phyloP scores from a whole-genome alignment of 345 rosid species.

The Moricandia moricandioides region DNA sequence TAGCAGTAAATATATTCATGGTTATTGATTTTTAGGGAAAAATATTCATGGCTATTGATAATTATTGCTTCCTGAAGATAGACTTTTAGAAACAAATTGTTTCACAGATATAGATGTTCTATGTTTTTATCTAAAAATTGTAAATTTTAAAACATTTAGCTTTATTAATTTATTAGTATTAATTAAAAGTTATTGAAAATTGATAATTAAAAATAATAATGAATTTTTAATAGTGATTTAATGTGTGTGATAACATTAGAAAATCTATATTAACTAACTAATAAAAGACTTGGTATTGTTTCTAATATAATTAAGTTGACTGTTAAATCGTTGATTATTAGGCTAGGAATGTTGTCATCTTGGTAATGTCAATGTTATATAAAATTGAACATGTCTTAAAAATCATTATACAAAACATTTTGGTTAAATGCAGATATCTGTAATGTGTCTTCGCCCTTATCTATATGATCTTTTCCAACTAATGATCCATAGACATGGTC shows the following conservation, averaged over 20 bases:
- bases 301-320: neutral
- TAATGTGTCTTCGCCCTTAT: neutral
- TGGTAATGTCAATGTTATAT: conserved; percentile 15
- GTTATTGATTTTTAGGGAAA: neutral
- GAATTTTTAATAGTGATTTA: too few species aligned
- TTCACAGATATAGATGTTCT: too few species aligned
- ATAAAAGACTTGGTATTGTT: neutral
- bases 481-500: neutral
- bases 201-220: too few species aligned
- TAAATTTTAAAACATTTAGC: too few species aligned
- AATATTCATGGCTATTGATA: neutral
- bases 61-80: neutral
- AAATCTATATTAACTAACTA: too few species aligned
- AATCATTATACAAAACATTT: neutral
- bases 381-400: neutral
- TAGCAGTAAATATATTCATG: neutral
- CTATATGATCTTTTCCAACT: neutral
- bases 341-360: neutral
- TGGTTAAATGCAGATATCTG: neutral
- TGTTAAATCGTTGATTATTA: neutral
- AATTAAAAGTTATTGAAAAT: too few species aligned
- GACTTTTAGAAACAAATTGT: too few species aligned
- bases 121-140: too few species aligned
- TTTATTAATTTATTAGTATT: too few species aligned
- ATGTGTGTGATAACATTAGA: too few species aligned